Percentiles rank a stretch among this genome's conserved stretches.
These are phyloP conservation scores for Dryadomyces quercivorus DNA, from an alignment of 2,329 filamentous ascomycete species.

Conservation along the genomic window DNA sequence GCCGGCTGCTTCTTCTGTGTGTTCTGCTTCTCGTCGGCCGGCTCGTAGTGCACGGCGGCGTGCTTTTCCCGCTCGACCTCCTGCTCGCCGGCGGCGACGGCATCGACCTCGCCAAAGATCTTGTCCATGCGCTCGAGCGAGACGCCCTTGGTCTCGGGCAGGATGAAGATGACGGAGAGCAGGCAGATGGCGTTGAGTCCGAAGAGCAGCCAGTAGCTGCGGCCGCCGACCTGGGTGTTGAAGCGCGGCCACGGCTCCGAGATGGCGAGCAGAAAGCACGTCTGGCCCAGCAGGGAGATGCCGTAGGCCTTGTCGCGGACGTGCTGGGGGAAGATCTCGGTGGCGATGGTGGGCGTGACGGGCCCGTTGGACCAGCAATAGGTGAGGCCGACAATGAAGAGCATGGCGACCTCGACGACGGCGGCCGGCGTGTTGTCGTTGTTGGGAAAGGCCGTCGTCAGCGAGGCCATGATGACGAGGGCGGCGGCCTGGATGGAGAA, in stretches of 20 bases:
- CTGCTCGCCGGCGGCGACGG: not conserved
- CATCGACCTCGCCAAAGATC: conserved; percentile 4
- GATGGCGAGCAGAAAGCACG: not conserved
- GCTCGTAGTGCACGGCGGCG: too few relatives aligned
- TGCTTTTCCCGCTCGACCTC: not conserved
- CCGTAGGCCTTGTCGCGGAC: conserved; percentile 5
- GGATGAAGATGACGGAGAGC: not conserved
- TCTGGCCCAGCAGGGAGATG: conserved; percentile 1
- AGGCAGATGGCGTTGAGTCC: conserved; percentile 2
- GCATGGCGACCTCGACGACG: conserved; percentile 26
- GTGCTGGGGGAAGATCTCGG: conserved; percentile 3
- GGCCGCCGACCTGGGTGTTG: conserved; percentile 1
- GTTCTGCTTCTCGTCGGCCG: too few relatives aligned
- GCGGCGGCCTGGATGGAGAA: conserved; percentile 2
- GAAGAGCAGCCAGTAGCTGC: conserved; percentile 4
- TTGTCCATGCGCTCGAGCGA: conserved; percentile 3
- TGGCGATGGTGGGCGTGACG: not conserved
- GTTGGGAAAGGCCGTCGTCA: not conserved
- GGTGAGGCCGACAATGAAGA: conserved; percentile 28
- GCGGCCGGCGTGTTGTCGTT: conserved; percentile 24
- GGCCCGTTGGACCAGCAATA: conserved; percentile 18
- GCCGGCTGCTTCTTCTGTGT: too few relatives aligned
- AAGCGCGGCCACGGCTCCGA: conserved; percentile 2
- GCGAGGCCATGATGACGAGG: not conserved
- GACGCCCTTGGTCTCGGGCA: conserved; percentile 3